Evolutionary conservation across 2,329 filamentous ascomycete genomes (phyloP), one percentile per base, ranked within the genome.

Genomic region (Neofusicoccum kwambonambiense): DNA sequence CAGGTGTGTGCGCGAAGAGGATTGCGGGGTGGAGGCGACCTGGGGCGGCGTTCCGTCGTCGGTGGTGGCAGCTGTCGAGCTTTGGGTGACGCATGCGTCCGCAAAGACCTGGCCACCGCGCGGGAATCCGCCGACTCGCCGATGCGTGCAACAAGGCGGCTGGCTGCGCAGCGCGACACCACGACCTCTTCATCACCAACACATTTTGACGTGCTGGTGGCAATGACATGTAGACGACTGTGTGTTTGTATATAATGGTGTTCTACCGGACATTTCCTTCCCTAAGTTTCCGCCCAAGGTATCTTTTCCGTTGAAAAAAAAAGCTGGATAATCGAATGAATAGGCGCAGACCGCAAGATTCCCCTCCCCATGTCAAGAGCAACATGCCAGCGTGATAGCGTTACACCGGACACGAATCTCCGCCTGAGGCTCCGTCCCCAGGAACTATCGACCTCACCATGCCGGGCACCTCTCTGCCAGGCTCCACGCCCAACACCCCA

Each of bases 401-500:
- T 37, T 39, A 64, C 39, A 56, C 47, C 41, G 61, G 49, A 56
- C 61, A 64, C 4, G 22, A 35, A 13, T 37, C 50, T 34, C 17
- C 61, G 5, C n/a, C 39, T 3, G 31, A 41, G 11, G 12, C 37
- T 2, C 49, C 50, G 9, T 56, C 61, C 2, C 31, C 50, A 17
- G 61, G 50, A 6, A 47, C 42, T 3, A 47, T 56, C 27, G 41
- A 6, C 19, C 31, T 41, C 12, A 65, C 56, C 64, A 62, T 62
- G 3, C 58, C 64, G 3, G 57, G 57, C 49, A 62, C 64, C 27
- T 49, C 49, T 19, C 64, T 68, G 44, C 68, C 67, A 13, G 69
- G 67, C 34, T 74, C 73, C 13, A 76, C 70, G 9, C 75, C 76
- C 66, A 78, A 74, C 22, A 77, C 63, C 58, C 67, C 67, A 66